phyloP scores from a whole-genome alignment of 1,284 basidiomycete genomes.

The Moesziomyces antarcticus region DNA sequence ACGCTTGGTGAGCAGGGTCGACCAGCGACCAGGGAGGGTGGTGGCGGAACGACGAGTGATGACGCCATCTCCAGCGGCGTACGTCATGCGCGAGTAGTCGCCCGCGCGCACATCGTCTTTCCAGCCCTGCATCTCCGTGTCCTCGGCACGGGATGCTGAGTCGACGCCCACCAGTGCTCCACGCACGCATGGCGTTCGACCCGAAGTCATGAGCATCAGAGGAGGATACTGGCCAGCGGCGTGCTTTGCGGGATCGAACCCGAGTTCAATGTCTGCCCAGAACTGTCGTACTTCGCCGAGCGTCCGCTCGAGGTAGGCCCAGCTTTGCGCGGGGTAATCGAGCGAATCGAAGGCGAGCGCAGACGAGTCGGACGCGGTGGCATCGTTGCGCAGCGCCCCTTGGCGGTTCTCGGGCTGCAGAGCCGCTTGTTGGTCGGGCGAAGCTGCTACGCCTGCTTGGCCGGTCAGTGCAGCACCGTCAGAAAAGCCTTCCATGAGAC shows the following conservation, averaged over 20 bases:
- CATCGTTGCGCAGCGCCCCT: conserved; percentile 18
- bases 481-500: conserved; percentile 32
- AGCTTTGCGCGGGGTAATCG: conserved; percentile 27
- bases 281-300: conserved; percentile 54
- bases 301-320: conserved; percentile 44
- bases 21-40: conserved; percentile 54
- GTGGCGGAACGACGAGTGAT: conserved; percentile 61
- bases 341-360: conserved; percentile 12
- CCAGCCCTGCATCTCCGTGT: conserved; percentile 17
- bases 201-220: conserved; percentile 59
- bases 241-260: conserved; percentile 41
- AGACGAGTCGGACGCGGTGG: background rate
- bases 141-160: conserved; percentile 18
- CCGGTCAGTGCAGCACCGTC: conserved; percentile 6
- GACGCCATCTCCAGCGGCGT: conserved; percentile 63
- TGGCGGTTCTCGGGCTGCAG: conserved; percentile 34
- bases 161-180: conserved; percentile 58
- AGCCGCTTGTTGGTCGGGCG: conserved; percentile 15
- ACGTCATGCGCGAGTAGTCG: conserved; percentile 51
- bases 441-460: conserved; percentile 1
- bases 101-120: conserved; percentile 38
- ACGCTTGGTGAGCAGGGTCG: conserved; percentile 24
- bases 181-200: conserved; percentile 62
- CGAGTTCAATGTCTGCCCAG: conserved; percentile 48
- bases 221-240: conserved; percentile 60